Percentiles rank a stretch among this genome's conserved stretches.
phyloP scores from a whole-genome alignment of 2,329 filamentous ascomycete species.

The Zasmidium citrigriseum region DNA sequence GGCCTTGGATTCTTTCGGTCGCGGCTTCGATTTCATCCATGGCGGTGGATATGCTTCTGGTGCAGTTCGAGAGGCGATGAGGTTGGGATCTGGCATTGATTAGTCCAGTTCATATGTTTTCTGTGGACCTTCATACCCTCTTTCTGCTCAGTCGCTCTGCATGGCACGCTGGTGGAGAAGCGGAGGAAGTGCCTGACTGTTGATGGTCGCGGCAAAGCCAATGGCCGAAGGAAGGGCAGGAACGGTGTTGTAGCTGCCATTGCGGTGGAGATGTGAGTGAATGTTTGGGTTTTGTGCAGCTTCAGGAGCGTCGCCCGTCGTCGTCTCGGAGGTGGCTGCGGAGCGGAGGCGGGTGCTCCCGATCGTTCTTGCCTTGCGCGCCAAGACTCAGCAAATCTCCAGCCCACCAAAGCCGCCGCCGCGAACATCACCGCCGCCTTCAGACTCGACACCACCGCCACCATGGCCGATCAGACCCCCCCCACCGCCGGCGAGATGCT shows the following conservation, averaged over 20 bases:
- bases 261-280: conserved; percentile 7
- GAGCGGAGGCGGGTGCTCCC: too few species aligned
- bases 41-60: conserved; percentile 34
- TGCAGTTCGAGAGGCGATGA: conserved; percentile 35
- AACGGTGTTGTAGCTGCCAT: conserved; percentile 41
- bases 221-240: conserved; percentile 43
- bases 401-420: conserved; percentile 3
- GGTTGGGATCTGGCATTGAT: conserved; percentile 31
- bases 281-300: neutral
- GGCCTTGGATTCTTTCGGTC: conserved; percentile 38
- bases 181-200: conserved; percentile 41
- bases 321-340: conserved; percentile 3
- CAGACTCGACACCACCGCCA: neutral
- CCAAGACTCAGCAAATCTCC: neutral
- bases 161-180: conserved; percentile 39
- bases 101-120: conserved; percentile 11
- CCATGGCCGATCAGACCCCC: conserved; percentile 5
- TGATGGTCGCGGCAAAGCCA: conserved; percentile 39
- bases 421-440: neutral
- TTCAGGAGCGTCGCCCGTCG: conserved; percentile 3
- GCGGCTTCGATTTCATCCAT: conserved; percentile 34
- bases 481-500: conserved; percentile 9
- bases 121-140: conserved; percentile 24
- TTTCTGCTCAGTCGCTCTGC: conserved; percentile 27
- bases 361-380: too few species aligned